Conservation (phyloP, 208 protist species). For the Vickermania ingenoplastis region DNA sequence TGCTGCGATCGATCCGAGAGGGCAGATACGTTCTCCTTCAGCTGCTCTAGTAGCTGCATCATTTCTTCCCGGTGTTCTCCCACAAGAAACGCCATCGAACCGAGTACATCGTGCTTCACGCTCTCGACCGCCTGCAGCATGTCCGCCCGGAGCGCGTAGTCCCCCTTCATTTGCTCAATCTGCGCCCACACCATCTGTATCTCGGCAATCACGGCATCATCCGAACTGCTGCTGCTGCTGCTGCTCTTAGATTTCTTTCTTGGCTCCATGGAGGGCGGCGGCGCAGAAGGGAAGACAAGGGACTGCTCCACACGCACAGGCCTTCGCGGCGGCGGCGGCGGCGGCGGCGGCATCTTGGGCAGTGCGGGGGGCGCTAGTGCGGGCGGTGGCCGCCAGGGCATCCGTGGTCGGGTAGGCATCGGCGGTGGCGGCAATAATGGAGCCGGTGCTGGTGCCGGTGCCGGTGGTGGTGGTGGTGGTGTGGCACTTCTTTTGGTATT, state of each 20-base stretch:
- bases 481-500: too few relatives aligned
- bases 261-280: not conserved
- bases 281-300: not conserved
- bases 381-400: not conserved
- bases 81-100: not conserved
- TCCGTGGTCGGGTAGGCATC: not conserved
- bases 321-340: not conserved
- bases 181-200: not conserved
- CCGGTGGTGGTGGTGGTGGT: too few relatives aligned
- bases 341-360: not conserved
- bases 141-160: not conserved
- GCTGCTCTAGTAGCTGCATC: not conserved
- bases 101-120: not conserved
- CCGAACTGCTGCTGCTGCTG: not conserved
- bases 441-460: not conserved
- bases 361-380: not conserved
- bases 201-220: not conserved
- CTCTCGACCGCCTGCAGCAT: not conserved
- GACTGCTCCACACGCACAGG: not conserved
- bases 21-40: not conserved
- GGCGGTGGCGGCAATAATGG: not conserved
- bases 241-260: too few relatives aligned
- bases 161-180: not conserved
- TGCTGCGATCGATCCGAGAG: too few relatives aligned
- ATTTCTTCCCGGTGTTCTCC: not conserved